phyloP scores from a whole-genome alignment of 768 basidiomycete species.

The Leccinum uliginosum region DNA sequence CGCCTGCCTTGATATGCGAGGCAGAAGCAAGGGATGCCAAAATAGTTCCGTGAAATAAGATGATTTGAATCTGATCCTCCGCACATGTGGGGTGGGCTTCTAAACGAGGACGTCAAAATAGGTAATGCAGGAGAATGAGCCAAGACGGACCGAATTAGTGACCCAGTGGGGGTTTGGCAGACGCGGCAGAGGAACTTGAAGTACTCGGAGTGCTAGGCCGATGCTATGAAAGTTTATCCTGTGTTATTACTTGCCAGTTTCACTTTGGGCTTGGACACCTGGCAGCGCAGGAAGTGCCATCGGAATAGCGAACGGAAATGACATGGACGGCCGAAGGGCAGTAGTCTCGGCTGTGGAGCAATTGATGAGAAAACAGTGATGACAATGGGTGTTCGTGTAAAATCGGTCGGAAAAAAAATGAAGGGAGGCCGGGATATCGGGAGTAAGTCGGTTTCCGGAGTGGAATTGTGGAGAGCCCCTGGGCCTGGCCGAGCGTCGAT shows the following conservation, averaged over 20 bases:
- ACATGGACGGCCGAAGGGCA: constrained; percentile 1
- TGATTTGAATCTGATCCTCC: constrained; percentile 24
- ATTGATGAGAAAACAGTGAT: constrained; percentile 2
- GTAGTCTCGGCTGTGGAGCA: background rate
- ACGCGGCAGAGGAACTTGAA: constrained; percentile 1
- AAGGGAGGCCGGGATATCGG: background rate
- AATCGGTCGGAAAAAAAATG: background rate
- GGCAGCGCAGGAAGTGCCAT: constrained; percentile 2
- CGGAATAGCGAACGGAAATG: constrained; percentile 18
- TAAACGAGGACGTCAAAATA: constrained; percentile 14
- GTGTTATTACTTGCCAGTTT: background rate
- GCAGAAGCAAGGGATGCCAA: constrained; percentile 17
- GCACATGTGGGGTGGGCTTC: constrained; percentile 23
- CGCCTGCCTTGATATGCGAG: constrained; percentile 25
- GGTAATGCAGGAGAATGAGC: constrained; percentile 11
- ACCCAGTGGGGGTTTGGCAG: constrained; percentile 7
- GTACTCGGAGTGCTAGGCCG: background rate
- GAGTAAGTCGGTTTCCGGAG: background rate
- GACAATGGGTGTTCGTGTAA: constrained; percentile 1
- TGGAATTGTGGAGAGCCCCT: constrained; percentile 1
- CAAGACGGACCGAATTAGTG: constrained; percentile 1
- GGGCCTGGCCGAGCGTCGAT: constrained; percentile 16
- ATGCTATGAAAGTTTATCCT: constrained; percentile 1
- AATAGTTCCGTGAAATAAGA: constrained; percentile 18
- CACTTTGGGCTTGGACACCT: background rate